Evolutionary conservation across 1,284 basidiomycete genomes (phyloP), one percentile per base, ranked within the genome.

Genomic region (Heterobasidion occidentale): DNA sequence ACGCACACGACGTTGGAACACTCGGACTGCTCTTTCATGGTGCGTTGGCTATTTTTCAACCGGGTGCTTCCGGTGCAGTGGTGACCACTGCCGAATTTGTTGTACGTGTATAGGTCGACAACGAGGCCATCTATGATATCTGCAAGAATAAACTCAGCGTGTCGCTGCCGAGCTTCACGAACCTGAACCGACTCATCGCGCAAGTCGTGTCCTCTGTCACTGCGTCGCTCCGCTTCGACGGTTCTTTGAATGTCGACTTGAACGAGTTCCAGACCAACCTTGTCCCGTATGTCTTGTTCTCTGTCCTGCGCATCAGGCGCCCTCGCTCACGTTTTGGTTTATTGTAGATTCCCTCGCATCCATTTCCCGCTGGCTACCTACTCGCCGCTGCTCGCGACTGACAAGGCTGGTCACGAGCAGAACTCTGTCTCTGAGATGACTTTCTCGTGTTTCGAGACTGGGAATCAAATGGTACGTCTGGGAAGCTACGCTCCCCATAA

Each of bases 241-340:
- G 96, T 51, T 97, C 94, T 61, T 81, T 98, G 69, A 98, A 99
- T 73, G 96, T 98, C 67, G 96, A 99, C 74, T 74, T 99, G 65
- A 94, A 92, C 75, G 95, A 99, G 78, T 98, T 99, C 85, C 96
- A 98, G 79, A 98, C 94, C 62, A 98, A 98, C 77, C 77, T 98
- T 72, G 95, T 98, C 57, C 95, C 92, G 84, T 91, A 65, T 74
- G 89, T 80, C 9, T 33, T 49, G 27, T 14, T 17, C 35, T 6
- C 38, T 2, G 51, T 36, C 45, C 20, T 46, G 11, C 47, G 19
- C 35, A 33, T 12, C n/a, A 42, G 36, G 7, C 17, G 33, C 20
- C 36, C 33, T 27, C 45, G 36, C 7, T 45, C 35, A 44, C 36
- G n/a, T 20, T 17, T 6, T 7, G 45, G 15, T 17, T 34, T 5